Evolutionary conservation across 164 flowering plant species (phyloP).

Genomic region (Berberis thunbergii): DNA sequence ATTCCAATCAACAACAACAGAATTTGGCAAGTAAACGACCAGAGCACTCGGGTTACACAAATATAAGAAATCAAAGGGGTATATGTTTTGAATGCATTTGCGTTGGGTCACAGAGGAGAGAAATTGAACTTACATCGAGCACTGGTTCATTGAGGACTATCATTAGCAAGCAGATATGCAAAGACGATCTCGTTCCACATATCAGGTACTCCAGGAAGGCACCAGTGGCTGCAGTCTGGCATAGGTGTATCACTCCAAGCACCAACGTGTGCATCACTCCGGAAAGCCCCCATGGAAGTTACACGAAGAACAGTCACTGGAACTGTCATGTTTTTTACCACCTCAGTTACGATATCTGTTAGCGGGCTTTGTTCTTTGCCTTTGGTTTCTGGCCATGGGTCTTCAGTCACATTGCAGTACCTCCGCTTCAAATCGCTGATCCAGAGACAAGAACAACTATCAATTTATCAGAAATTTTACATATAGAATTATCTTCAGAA

Average conservation of each 20-base stretch:
- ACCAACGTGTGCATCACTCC: conserved; percentile 88
- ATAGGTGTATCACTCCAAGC: conserved; percentile 56
- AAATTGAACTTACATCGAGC: conserved; percentile 2
- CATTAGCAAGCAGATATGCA: conserved; percentile 22
- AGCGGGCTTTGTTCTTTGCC: conserved; percentile 38
- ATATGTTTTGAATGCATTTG: neutral
- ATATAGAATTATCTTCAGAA: neutral
- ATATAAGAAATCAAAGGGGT: no score
- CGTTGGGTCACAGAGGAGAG: neutral
- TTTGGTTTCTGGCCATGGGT: conserved; percentile 28
- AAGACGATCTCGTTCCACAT: conserved; percentile 75
- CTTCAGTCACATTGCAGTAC: conserved; percentile 45
- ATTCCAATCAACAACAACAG: no score
- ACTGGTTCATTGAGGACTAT: conserved; percentile 6
- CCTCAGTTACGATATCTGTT: conserved; percentile 38
- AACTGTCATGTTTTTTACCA: conserved; percentile 37
- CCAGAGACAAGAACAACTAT: conserved; percentile 6
- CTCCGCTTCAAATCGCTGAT: conserved; percentile 28
- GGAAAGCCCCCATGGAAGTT: conserved; percentile 57
- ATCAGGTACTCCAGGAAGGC: conserved; percentile 93
- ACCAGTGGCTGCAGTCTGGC: conserved; percentile 94
- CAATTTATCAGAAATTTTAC: neutral
- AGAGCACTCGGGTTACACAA: no score
- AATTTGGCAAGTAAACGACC: no score
- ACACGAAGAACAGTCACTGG: conserved; percentile 57